Evolutionary conservation across 768 basidiomycete species (phyloP), one percentile per base, ranked within the genome.

Genomic region (Clathrus columnatus): DNA sequence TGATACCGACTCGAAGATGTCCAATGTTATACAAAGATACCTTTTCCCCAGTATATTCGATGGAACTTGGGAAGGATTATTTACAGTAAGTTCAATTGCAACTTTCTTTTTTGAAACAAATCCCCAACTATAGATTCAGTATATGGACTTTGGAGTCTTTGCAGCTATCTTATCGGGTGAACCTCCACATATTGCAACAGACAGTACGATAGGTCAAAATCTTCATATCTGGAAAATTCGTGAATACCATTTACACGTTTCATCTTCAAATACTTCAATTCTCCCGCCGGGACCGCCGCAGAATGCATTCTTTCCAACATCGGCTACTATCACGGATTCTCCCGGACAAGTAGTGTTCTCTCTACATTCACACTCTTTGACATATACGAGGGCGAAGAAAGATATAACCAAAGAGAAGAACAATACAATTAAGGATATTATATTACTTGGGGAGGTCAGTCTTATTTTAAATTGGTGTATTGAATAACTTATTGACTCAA

Each of bases 191-290:
- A 72, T 77, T 7, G 70, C 95, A n/a, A 82, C 87, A 61, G 79
- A 82, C 43, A 84, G 85, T 45, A 73, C 83, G 48, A 82, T 89
- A 24, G 90, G 86, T 0, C 80, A 85, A 61, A 92, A 97, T 67
- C 82, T 80, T 17, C 93, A 96, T 64, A 91, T 91, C 0, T 95
- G 92, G 91, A 85, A 83, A 63, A 70, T 96, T 43, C 80, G 81
- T 30, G 89, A 91, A 67, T 81, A 90, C 62, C 81, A 88, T 62
- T 70, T 87, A 14, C 65, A 60, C 47, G 60, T 55, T 27, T 20
- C 48, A 21, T 51, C n/a, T 16, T 18, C 20, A 18, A 44, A 57
- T 48, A 46, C 59, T n/a, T 58, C 64, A 7, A 29, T 42, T 21
- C 59, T 88, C 16, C 70, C 74, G 26, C 62, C 74, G 0, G 88